Evolutionary conservation across 768 basidiomycete genomes (phyloP), one percentile per base, ranked within the genome.

Genomic region (Auriscalpium microsporum): DNA sequence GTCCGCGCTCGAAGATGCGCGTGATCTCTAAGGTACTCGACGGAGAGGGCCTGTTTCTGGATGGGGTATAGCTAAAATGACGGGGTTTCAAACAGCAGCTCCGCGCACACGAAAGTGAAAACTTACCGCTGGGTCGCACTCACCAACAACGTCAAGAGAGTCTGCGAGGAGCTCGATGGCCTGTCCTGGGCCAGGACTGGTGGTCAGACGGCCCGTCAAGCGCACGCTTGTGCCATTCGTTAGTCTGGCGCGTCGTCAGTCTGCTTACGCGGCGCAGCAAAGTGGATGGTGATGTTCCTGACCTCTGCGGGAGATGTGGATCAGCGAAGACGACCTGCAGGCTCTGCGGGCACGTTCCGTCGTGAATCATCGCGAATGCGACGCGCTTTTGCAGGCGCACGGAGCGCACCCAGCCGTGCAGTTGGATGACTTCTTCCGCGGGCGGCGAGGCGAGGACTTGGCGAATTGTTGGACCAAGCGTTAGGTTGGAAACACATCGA

Each of bases 1-100:
- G 90, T 94, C 11, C 95, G 80, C 8, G 87, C 78, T 10, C 96
- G 84, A n/a, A 99, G 69, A 72, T 98, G 94, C 4, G 83, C 81
- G 64, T 94, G 78, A 56, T 94, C 88, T 8, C 95, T 81, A 34
- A 96, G 77, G 63, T 90, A 87, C 58, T 93, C 87, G 2, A 78
- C 69, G 2, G 89, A 82, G 10, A 92, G 77, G 33, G 82, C 69
- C 69, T 97, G 84, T 68, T 96, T 97, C 69, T 94, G 94, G 51
- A 96, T 92, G 0, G 93, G 93, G 69, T 95, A 97, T 47, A 71
- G 72, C 93, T 93, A 53, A 7, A 33, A 14, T 19, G 23, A n/a
- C 53, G 17, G 42, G 53, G n/a, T 45, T 40, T 54, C 17, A 28
- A 10, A n/a, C 10, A 37, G 7, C 33, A 10, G 19, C 28, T 11